Base-by-base conservation (phyloP, 2,329 filamentous ascomycete species). In the Paecilomyces sp. region DNA sequence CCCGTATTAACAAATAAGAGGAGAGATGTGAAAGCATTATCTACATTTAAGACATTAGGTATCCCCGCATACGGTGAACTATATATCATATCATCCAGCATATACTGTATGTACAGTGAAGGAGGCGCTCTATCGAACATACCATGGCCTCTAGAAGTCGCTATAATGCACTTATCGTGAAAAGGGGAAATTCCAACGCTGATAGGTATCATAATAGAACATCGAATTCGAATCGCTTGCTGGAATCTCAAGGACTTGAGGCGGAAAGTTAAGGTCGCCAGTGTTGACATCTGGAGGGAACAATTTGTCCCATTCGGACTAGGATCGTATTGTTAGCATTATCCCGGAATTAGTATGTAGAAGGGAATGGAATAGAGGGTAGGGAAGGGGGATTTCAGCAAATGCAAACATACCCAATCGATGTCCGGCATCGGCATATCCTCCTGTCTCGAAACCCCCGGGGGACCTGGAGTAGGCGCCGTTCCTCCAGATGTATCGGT, bases 361-460 rank as follows among this genome's bases (percentile, higher is more conserved):
- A 51, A 18, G 13, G 7, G 3, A n/a, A 3, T 6, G 15, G 7
- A 7, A 18, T 22, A 47, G 18, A 15, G 5, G n/a, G 8, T 9
- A 22, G 6, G n/a, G 8, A 2, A 11, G 3, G 31, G 31, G 8
- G 8, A 18, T 1, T 18, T 3, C 3, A 47, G n/a, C 18, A n/a
- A 41, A 41, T n/a, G 36, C 13, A 41, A 22, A 47, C 84, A 75
- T 73, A 88, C 86, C 86, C 86, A 89, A 65, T 89, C 85, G 63
- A 89, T 84, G 59, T 84, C 83, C 50, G 85, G 68, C 71, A 78
- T 75, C 60, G 74, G 63, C 28, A 73, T 58, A 64, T 69, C 60
- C 58, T 68, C 64, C 62, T 67, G 54, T 63, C 64, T 58, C 6
- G 57, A 50, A 41, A 59, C 54, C 25, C 58, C 56, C 33, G 51